These are phyloP conservation scores for Dimocarpus longan DNA, from an alignment of 345 rosid genomes.

Conservation along the genomic window DNA sequence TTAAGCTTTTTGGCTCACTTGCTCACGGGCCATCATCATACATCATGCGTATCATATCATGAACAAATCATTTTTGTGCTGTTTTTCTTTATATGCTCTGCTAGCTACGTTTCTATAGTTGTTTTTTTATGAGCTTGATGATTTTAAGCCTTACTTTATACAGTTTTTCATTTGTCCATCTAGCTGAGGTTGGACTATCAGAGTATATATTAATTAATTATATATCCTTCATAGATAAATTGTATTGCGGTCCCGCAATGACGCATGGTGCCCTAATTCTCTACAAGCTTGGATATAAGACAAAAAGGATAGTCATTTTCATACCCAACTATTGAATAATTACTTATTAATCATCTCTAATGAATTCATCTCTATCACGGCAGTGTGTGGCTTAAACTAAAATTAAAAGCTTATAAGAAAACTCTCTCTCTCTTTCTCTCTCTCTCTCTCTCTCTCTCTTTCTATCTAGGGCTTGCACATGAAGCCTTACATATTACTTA, in stretches of 20 bases:
- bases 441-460: background rate
- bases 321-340: slow-evolving; percentile 24
- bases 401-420: background rate
- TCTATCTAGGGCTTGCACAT: background rate
- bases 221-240: background rate
- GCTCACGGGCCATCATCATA: slow-evolving; percentile 39
- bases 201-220: background rate
- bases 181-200: background rate
- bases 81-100: background rate
- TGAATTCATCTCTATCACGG: slow-evolving; percentile 13
- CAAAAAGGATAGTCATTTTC: slow-evolving; percentile 45
- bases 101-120: background rate
- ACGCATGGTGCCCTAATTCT: slow-evolving; percentile 33
- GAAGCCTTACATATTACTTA: too few species aligned
- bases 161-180: background rate
- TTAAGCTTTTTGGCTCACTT: slow-evolving; percentile 37
- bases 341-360: background rate
- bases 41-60: slow-evolving; percentile 29
- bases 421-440: too few species aligned
- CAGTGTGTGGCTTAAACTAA: background rate
- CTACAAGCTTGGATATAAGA: slow-evolving; percentile 34
- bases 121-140: background rate
- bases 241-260: slow-evolving; percentile 26
- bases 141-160: background rate
- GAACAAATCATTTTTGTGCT: slow-evolving; percentile 35